Base-by-base conservation (phyloP, 306 rosid species). In the Ochetophila trinervis region DNA sequence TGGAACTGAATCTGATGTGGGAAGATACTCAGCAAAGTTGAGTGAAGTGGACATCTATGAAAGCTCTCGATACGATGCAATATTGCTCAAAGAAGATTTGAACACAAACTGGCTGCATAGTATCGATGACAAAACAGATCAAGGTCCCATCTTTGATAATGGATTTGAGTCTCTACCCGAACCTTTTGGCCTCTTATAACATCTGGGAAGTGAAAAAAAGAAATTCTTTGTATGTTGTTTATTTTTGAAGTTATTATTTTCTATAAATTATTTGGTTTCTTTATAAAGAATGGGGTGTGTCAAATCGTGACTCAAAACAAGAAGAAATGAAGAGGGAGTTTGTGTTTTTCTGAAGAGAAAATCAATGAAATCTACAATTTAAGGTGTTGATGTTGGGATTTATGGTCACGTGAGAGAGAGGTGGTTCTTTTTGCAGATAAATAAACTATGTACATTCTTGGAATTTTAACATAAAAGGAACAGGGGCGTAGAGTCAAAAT, bases 161-260 rank as follows among this genome's bases (percentile, higher is more conserved):
- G 95, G 99, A 73, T 90, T 90, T 73, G 99, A 87, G 80, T 60
- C 83, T 72, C 83, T 93, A 65, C 97, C 99, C 8, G 99, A 93
- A 69, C 99, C 99, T 35, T 93, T 87, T 71, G 91, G 91, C 45
- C 96, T 86, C 78, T 82, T 87, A 42, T 90, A 84, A 79, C 85
- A 69, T 65, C 53, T 27, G 59, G 67, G 47, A 57, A 73, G 75
- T 79, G 73, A n/a, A n/a, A n/a, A n/a, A n/a, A n/a, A n/a, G n/a
- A n/a, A n/a, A n/a, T 57, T 56, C 49, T 60, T 73, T 75, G 58
- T 60, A 59, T 69, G 67, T 70, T 69, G 67, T 70, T 35, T 57
- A 67, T 34, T 76, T 67, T 21, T 15, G 68, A 63, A 37, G 19
- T 53, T 44, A 50, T 44, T 62, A 47, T 53, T 59, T 22, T 70